phyloP scores from a whole-genome alignment of 2,329 filamentous ascomycete genomes.

The Trichoderma sp. region DNA sequence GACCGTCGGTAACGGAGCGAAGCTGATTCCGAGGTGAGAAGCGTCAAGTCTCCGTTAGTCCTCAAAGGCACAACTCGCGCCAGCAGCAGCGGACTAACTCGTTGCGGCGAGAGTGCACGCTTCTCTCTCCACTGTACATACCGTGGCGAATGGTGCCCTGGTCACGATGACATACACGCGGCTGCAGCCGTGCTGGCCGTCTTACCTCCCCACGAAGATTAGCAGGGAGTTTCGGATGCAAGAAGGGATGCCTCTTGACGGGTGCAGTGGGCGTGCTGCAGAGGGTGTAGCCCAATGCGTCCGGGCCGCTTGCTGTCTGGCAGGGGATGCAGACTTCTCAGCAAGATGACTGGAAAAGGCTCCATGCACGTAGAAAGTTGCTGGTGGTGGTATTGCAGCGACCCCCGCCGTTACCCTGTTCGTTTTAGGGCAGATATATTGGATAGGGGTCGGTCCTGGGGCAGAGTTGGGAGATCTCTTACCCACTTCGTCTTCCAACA shows the following conservation, averaged over 20 bases:
- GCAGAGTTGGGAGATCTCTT: not conserved
- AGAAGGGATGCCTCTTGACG: constrained; percentile 12
- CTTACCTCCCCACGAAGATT: constrained; percentile 17
- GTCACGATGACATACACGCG: constrained; percentile 20
- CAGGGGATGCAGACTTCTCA: not conserved
- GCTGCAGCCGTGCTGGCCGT: constrained; percentile 23
- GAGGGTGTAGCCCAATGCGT: not conserved
- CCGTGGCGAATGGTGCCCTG: constrained; percentile 10
- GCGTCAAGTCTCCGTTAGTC: not conserved
- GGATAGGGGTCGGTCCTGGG: not conserved
- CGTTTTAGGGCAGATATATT: not conserved
- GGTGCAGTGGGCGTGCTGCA: constrained; percentile 4
- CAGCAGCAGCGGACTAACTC: not conserved
- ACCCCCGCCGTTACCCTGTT: not conserved
- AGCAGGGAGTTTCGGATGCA: constrained; percentile 16
- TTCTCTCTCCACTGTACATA: not conserved
- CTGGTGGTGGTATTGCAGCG: not conserved
- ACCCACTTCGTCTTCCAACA: not conserved
- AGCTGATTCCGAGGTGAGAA: not conserved
- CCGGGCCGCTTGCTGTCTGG: not conserved
- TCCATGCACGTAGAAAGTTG: not conserved
- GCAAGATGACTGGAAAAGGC: not conserved
- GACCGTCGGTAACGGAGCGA: not conserved
- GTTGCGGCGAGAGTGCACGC: constrained; percentile 1
- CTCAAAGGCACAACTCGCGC: not conserved